These are phyloP conservation scores for Colletotrichum falcatum DNA, from an alignment of 2,329 filamentous ascomycete genomes.

Conservation along the genomic window DNA sequence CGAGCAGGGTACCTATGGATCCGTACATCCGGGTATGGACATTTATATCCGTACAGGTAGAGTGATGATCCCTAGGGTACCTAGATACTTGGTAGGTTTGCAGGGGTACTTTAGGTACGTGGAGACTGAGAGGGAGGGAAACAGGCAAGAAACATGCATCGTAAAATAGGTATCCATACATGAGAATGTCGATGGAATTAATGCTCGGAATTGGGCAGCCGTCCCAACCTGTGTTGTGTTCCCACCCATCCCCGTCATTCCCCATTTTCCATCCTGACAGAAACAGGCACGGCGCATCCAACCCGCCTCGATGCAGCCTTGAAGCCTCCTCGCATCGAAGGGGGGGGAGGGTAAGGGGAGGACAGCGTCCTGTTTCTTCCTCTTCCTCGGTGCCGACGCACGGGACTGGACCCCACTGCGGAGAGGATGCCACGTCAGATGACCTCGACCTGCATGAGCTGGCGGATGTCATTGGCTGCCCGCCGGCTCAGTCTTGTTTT, in stretches of 20 bases:
- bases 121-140: too few species aligned
- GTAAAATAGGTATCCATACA: too few species aligned
- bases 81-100: too few species aligned
- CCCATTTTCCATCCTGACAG: conserved; percentile 5
- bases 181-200: too few species aligned
- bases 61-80: too few species aligned
- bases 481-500: background rate
- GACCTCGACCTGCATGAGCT: conserved; percentile 13
- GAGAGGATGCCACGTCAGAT: conserved; percentile 31
- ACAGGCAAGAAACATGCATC: background rate
- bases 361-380: too few species aligned
- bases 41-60: too few species aligned
- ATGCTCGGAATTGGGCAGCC: background rate
- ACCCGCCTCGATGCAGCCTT: conserved; percentile 35
- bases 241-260: background rate
- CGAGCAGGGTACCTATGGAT: too few species aligned
- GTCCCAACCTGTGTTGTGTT: background rate
- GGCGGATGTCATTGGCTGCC: conserved; percentile 15
- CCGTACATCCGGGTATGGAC: too few species aligned
- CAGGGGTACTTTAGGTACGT: background rate
- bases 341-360: background rate
- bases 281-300: conserved; percentile 1
- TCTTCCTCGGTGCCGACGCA: conserved; percentile 9
- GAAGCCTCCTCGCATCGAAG: conserved; percentile 25
- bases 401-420: conserved; percentile 8